Evolutionary conservation across 1,284 basidiomycete species (phyloP).

Genomic region (Cutaneotrichosporon dermatis): DNA sequence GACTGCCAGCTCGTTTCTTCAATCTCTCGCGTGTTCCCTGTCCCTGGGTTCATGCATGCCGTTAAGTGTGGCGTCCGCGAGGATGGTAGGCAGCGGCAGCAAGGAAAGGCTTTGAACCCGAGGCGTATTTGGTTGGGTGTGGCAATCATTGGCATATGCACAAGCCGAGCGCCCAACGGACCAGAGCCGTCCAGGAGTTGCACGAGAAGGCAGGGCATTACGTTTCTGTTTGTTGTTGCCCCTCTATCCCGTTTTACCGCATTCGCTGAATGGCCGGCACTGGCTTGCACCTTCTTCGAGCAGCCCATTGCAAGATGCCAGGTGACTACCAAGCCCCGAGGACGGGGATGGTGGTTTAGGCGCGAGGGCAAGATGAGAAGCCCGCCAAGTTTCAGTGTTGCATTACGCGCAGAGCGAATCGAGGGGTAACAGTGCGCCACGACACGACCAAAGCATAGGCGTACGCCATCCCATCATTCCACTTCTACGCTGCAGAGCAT

Average conservation of each 20-base stretch:
- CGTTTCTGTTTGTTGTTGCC: neutral
- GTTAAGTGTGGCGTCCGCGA: slow-evolving; percentile 1
- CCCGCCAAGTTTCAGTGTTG: neutral
- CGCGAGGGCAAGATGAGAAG: neutral
- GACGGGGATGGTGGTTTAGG: too few relatives aligned
- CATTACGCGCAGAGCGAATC: neutral
- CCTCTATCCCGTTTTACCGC: slow-evolving; percentile 1
- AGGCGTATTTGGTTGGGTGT: too few relatives aligned
- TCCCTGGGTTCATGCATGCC: slow-evolving; percentile 4
- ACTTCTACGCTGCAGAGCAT: neutral
- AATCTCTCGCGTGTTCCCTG: slow-evolving; percentile 1
- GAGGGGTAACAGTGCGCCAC: neutral
- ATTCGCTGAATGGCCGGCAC: neutral
- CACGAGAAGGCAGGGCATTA: neutral
- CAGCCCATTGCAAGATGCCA: neutral
- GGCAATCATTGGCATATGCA: too few relatives aligned
- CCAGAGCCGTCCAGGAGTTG: neutral
- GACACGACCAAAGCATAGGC: neutral
- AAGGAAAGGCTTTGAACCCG: neutral
- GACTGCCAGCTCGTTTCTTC: slow-evolving; percentile 4
- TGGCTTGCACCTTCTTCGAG: neutral
- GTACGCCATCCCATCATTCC: too few relatives aligned
- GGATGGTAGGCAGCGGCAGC: neutral
- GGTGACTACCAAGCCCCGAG: too few relatives aligned
- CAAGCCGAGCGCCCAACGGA: too few relatives aligned